Evolutionary conservation across 345 rosid species (phyloP), one percentile per base, ranked within the genome.

Genomic region (Melaleuca quinquenervia): DNA sequence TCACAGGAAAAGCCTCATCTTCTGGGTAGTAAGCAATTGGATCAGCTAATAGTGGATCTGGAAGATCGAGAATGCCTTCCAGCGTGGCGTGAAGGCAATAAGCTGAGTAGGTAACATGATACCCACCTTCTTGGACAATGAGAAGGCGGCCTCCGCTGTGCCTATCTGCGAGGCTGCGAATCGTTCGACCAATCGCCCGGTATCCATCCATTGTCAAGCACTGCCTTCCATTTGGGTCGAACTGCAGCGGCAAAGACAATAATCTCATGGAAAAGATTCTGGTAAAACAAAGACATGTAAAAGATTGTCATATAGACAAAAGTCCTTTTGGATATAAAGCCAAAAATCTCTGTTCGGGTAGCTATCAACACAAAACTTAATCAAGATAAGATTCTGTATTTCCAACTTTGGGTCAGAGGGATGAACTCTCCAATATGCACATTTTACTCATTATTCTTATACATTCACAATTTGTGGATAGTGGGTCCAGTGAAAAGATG

Each of bases 201-300:
- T 96, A 97, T 15, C 99, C 98, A 78, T 85, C 92, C 98, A 95
- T 93, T 29, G 97, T 97, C 88, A 96, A 88, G 93, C 98, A 89
- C 82, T 91, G 97, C 91, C 98, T 95, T 88, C 99, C 97, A 84
- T 97, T 97, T 41, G 98, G 96, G 91, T 97, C 99, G 84, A 96
- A 93, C 98, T 97, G 87, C 88, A 87, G n/a, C 64, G 51, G 21
- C 74, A 87, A 7, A 83, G 87, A 74, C 80, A 80, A 70, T 16
- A 70, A 36, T 70, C 48, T 44, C 50, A 49, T 11, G 82, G 13
- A 27, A 27, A 27, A 51, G 24, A 70, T 70, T 70, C 78, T 32
- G 48, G 48, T 36, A 20, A 32, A 70, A 1, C 78, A 70, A 41
- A 70, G 78, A 70, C 26, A 70, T 1, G 78, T 70, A 18, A 70